A percentile compares a stretch with the other conserved stretches of the same genome.
Evolutionary conservation across 352 stramenopile genomes (phyloP).

Genomic region (Pilasporangium apinafurcum): DNA sequence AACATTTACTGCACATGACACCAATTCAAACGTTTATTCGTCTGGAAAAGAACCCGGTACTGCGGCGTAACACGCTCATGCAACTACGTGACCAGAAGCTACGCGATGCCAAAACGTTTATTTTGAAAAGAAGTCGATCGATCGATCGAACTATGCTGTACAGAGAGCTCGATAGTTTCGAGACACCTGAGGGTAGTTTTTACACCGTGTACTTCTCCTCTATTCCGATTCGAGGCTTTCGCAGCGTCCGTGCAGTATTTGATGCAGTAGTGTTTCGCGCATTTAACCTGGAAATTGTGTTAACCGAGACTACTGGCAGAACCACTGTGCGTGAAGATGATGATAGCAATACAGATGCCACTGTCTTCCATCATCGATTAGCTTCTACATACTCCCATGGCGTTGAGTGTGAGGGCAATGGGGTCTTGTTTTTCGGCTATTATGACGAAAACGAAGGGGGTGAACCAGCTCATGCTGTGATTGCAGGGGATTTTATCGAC

Average conservation of each 20-base stretch:
- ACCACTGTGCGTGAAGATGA: slow-evolving; percentile 74
- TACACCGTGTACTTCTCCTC: slow-evolving; percentile 42
- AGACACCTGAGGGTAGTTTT: slow-evolving; percentile 23
- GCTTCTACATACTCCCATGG: slow-evolving; percentile 27
- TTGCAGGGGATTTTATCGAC: slow-evolving; percentile 30
- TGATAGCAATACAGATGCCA: slow-evolving; percentile 31
- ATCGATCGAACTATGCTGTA: slow-evolving; percentile 30
- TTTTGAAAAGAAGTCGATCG: slow-evolving; percentile 27
- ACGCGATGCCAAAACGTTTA: slow-evolving; percentile 31
- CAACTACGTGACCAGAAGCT: slow-evolving; percentile 38
- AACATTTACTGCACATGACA: too few relatives aligned
- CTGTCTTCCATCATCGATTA: slow-evolving; percentile 38
- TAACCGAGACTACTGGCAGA: slow-evolving; percentile 27
- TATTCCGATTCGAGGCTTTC: not conserved
- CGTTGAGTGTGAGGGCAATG: slow-evolving; percentile 33
- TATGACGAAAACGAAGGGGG: slow-evolving; percentile 16
- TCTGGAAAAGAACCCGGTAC: slow-evolving; percentile 20
- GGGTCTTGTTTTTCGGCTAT: slow-evolving; percentile 24
- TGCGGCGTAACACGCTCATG: slow-evolving; percentile 26
- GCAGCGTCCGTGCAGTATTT: slow-evolving; percentile 1
- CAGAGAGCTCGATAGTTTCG: slow-evolving; percentile 40
- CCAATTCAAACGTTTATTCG: slow-evolving; percentile 41
- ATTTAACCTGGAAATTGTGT: slow-evolving; percentile 11
- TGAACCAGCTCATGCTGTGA: slow-evolving; percentile 23
- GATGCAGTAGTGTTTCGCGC: not conserved